Conservation (phyloP, 495 filamentous ascomycete genomes). For the Tuber umbilicatum region DNA sequence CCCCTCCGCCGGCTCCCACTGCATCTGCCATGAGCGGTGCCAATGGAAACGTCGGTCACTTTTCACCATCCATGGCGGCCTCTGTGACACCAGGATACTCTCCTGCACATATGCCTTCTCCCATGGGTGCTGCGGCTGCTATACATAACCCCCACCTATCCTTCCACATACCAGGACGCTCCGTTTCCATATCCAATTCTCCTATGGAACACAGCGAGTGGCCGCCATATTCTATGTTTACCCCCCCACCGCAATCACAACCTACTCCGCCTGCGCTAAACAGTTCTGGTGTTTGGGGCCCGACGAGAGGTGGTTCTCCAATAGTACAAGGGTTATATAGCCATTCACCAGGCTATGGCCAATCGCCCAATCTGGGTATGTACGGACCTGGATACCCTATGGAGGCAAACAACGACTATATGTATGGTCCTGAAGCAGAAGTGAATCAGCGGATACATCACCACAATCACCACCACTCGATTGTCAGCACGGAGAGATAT, state of each 20-base stretch:
- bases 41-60: conserved; percentile 32
- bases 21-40: conserved; percentile 38
- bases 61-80: conserved; percentile 31
- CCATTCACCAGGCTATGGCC: conserved; percentile 15
- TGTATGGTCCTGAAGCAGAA: conserved; percentile 20
- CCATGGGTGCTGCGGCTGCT: conserved; percentile 22
- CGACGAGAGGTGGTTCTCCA: conserved; percentile 35
- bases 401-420: conserved; percentile 24
- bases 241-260: conserved; percentile 30
- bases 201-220: conserved; percentile 29
- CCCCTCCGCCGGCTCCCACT: conserved; percentile 37
- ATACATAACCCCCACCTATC: conserved; percentile 29
- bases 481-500: conserved; percentile 44
- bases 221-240: conserved; percentile 31
- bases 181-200: conserved; percentile 36
- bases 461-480: conserved; percentile 35
- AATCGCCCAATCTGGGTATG: conserved; percentile 25
- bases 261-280: conserved; percentile 32
- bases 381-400: conserved; percentile 23
- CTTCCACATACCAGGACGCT: conserved; percentile 40
- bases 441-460: conserved; percentile 25
- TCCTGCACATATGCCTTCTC: conserved; percentile 27
- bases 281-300: conserved; percentile 35
- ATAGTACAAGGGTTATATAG: conserved; percentile 26
- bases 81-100: conserved; percentile 7